phyloP scores from a whole-genome alignment of 208 protist species.

The Strigomonas galati region DNA sequence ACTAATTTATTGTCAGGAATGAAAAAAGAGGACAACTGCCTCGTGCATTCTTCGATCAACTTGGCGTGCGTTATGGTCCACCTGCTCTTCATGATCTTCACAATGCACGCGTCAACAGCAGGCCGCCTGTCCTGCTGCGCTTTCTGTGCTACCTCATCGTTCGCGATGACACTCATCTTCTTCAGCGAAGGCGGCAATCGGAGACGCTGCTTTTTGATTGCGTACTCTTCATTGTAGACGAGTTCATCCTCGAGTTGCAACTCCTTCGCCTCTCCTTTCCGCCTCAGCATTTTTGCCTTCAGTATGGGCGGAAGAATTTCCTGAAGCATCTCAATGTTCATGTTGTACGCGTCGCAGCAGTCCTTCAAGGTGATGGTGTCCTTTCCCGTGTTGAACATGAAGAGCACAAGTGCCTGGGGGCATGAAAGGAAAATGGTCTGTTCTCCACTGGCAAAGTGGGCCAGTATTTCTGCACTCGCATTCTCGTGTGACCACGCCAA shows the following conservation, averaged over 20 bases:
- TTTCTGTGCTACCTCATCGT: conserved; percentile 45
- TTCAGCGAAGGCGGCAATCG: not conserved
- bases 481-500: conserved; percentile 82
- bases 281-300: too few relatives aligned
- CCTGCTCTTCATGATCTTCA: conserved; percentile 86
- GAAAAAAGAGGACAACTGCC: conserved; percentile 63
- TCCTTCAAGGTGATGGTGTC: too few relatives aligned
- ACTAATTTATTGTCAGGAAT: conserved; percentile 66
- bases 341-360: too few relatives aligned
- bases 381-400: conserved; percentile 58
- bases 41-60: conserved; percentile 68
- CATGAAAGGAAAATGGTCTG: conserved; percentile 54
- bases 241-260: too few relatives aligned
- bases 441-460: conserved; percentile 35
- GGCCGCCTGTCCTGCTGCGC: conserved; percentile 72
- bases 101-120: conserved; percentile 75
- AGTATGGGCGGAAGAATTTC: too few relatives aligned
- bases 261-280: too few relatives aligned
- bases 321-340: too few relatives aligned
- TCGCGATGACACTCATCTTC: conserved; percentile 27
- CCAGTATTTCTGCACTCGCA: conserved; percentile 64
- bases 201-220: not conserved
- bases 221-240: too few relatives aligned
- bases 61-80: conserved; percentile 59
- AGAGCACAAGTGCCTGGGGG: conserved; percentile 66